phyloP scores from a whole-genome alignment of 441 rosid species.

The Populus trichocarpa region DNA sequence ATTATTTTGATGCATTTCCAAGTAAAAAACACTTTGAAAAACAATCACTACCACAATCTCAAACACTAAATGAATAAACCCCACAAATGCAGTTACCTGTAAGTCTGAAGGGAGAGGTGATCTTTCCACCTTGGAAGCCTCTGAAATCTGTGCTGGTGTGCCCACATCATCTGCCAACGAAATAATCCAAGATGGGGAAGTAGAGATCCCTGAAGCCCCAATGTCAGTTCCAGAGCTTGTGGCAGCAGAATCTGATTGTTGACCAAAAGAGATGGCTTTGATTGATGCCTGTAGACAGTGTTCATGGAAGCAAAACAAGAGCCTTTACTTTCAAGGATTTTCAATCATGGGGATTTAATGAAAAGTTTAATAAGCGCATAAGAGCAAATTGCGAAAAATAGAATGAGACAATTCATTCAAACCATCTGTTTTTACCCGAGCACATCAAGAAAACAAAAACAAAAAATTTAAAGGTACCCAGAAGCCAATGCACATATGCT shows the following conservation, averaged over 20 bases:
- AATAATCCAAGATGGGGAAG: slow-evolving; percentile 36
- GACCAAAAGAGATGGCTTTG: slow-evolving; percentile 17
- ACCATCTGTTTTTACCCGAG: not conserved
- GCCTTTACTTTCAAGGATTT: not conserved
- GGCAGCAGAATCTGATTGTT: slow-evolving; percentile 20
- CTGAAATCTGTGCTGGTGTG: slow-evolving; percentile 21
- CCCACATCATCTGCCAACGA: slow-evolving; percentile 24
- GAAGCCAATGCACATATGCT: not conserved
- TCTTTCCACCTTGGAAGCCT: slow-evolving; percentile 32
- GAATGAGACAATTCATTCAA: not conserved
- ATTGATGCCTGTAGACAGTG: slow-evolving; percentile 16
- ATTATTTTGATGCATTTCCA: no score
- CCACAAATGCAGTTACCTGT: slow-evolving; percentile 20
- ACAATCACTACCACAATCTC: no score
- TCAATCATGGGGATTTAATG: not conserved
- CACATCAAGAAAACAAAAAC: not conserved
- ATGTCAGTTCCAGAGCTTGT: slow-evolving; percentile 17
- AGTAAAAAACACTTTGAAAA: no score
- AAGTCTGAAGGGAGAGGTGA: slow-evolving; percentile 33
- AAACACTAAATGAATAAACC: not conserved
- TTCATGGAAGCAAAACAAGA: slow-evolving; percentile 3
- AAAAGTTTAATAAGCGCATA: not conserved
- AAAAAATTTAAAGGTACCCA: not conserved
- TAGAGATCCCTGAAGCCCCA: slow-evolving; percentile 27
- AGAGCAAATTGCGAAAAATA: not conserved